Evolutionary conservation across 2,329 filamentous ascomycete genomes (phyloP).

Genomic region (Apiospora arundinis): DNA sequence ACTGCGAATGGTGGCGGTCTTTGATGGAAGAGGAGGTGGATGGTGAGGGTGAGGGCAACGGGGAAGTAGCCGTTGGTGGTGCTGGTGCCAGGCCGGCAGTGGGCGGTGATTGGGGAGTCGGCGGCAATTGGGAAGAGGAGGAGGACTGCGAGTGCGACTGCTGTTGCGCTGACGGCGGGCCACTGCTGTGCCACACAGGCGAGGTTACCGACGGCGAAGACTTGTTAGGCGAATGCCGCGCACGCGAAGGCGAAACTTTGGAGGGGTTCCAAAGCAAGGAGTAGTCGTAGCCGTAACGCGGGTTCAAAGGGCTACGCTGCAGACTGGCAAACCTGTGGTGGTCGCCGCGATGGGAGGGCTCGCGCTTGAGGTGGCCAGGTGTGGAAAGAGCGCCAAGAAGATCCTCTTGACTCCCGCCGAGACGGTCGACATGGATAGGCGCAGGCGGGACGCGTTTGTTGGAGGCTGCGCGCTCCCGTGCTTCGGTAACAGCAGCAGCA

Average conservation of each 20-base stretch:
- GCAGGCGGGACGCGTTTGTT: conserved; percentile 15
- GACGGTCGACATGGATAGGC: conserved; percentile 18
- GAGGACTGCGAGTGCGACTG: neutral
- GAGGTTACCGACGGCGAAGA: conserved; percentile 14
- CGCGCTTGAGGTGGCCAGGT: neutral
- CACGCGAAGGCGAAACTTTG: conserved; percentile 2
- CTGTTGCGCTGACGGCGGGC: conserved; percentile 4
- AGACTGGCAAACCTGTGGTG: conserved; percentile 11
- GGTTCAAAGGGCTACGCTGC: conserved; percentile 1
- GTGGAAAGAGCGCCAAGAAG: conserved; percentile 2
- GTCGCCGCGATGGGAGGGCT: neutral
- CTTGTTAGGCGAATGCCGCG: conserved; percentile 18
- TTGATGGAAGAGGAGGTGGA: conserved; percentile 8
- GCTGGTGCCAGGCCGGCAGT: conserved; percentile 14
- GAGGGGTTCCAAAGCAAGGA: conserved; percentile 17
- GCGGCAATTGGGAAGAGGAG: conserved; percentile 10
- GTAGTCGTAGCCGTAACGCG: conserved; percentile 13
- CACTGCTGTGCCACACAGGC: conserved; percentile 12
- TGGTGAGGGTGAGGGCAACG: neutral
- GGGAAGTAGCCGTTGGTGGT: conserved; percentile 5
- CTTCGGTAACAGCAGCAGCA: conserved; percentile 2
- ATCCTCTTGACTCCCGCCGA: conserved; percentile 16
- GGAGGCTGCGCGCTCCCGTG: conserved; percentile 14
- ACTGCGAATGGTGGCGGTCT: conserved; percentile 4
- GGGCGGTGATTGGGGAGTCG: conserved; percentile 16